These are phyloP conservation scores for Aspergillus fructus DNA, from an alignment of 2,329 filamentous ascomycete genomes.

Conservation along the genomic window DNA sequence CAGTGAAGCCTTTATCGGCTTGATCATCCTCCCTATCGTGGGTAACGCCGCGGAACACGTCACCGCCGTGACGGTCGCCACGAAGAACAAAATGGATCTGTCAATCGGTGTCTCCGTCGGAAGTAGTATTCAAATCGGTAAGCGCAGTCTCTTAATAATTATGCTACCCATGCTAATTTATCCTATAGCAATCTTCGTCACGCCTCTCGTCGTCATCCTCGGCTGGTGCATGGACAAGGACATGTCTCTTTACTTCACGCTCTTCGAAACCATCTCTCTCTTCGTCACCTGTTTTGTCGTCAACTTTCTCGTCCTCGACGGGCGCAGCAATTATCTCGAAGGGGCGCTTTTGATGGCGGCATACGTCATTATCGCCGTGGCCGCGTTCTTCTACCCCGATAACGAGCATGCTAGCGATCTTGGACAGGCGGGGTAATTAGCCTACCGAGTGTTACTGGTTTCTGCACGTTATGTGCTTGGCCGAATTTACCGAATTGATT, in stretches of 20 bases:
- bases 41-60: slow-evolving; percentile 81
- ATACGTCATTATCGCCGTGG: slow-evolving; percentile 75
- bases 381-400: slow-evolving; percentile 39
- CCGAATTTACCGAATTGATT: too few species aligned
- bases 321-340: slow-evolving; percentile 79
- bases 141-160: neutral
- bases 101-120: slow-evolving; percentile 79
- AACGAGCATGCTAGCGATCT: slow-evolving; percentile 28
- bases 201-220: slow-evolving; percentile 72
- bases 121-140: slow-evolving; percentile 72
- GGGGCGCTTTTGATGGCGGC: slow-evolving; percentile 73
- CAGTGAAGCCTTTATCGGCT: slow-evolving; percentile 72
- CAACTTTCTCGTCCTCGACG: slow-evolving; percentile 82
- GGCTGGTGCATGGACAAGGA: slow-evolving; percentile 74
- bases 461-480: neutral
- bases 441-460: neutral
- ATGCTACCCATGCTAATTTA: slow-evolving; percentile 4
- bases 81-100: slow-evolving; percentile 83
- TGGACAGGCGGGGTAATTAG: slow-evolving; percentile 16
- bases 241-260: slow-evolving; percentile 65
- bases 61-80: slow-evolving; percentile 74
- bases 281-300: slow-evolving; percentile 82
- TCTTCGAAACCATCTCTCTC: slow-evolving; percentile 66
- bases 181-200: slow-evolving; percentile 66
- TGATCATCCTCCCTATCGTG: slow-evolving; percentile 74